phyloP scores from a whole-genome alignment of 2,329 filamentous ascomycete genomes.

The Xylaria sp. region DNA sequence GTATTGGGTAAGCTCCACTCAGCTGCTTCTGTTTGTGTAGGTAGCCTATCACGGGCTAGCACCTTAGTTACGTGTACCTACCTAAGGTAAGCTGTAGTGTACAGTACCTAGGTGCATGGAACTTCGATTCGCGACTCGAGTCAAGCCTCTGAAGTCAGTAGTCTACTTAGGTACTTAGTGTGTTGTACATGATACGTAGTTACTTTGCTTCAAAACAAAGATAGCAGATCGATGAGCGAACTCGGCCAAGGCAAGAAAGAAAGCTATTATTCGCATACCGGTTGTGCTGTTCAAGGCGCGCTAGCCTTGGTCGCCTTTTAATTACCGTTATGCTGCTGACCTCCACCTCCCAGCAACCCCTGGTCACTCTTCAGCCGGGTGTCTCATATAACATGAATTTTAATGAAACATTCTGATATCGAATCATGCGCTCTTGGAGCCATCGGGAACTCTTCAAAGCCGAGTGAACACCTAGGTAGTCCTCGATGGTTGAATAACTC shows the following conservation, averaged over 20 bases:
- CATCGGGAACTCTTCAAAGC: background rate
- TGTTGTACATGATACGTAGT: background rate
- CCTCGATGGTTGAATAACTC: background rate
- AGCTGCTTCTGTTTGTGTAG: background rate
- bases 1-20: background rate
- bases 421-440: background rate
- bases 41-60: background rate
- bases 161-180: too few species aligned
- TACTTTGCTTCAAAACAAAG: background rate
- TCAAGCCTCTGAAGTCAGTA: background rate
- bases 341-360: slow-evolving; percentile 1
- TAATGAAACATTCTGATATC: slow-evolving; percentile 3
- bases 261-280: background rate
- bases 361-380: background rate
- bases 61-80: too few species aligned
- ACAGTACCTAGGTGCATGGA: too few species aligned
- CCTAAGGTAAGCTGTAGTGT: too few species aligned
- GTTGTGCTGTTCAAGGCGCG: background rate
- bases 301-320: slow-evolving; percentile 3
- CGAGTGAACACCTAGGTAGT: background rate
- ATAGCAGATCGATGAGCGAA: background rate
- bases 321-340: slow-evolving; percentile 22
- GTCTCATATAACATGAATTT: slow-evolving; percentile 6
- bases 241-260: background rate
- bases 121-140: background rate